phyloP scores from a whole-genome alignment of 2,329 filamentous ascomycete species.

The Fusarium tupiense region DNA sequence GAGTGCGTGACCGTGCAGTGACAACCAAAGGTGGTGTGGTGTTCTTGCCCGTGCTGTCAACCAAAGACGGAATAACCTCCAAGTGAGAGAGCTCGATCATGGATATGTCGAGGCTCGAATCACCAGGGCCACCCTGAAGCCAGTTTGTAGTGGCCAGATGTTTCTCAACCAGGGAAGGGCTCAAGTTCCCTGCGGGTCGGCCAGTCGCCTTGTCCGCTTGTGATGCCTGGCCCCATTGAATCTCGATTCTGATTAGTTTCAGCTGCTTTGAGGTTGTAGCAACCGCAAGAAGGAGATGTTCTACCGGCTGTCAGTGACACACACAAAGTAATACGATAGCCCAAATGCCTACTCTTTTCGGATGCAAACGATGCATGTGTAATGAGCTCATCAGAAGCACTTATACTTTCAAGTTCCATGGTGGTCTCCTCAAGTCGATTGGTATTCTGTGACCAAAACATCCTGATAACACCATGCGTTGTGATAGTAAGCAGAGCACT shows the following conservation, averaged over 20 bases:
- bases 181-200: slow-evolving; percentile 58
- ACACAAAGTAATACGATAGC: not conserved
- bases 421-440: slow-evolving; percentile 76
- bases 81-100: slow-evolving; percentile 77
- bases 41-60: slow-evolving; percentile 67
- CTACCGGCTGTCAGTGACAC: slow-evolving; percentile 47
- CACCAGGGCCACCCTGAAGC: slow-evolving; percentile 59
- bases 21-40: slow-evolving; percentile 71
- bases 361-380: slow-evolving; percentile 81
- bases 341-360: slow-evolving; percentile 70
- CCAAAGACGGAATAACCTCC: slow-evolving; percentile 74
- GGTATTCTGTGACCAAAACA: slow-evolving; percentile 82
- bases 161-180: slow-evolving; percentile 63
- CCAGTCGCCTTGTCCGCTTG: slow-evolving; percentile 65
- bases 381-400: slow-evolving; percentile 77
- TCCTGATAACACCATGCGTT: slow-evolving; percentile 74
- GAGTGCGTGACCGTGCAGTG: slow-evolving; percentile 73
- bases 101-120: slow-evolving; percentile 57
- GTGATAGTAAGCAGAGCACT: slow-evolving; percentile 82
- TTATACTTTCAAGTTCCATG: slow-evolving; percentile 78
- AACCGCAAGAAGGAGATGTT: slow-evolving; percentile 70
- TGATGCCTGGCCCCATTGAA: slow-evolving; percentile 71
- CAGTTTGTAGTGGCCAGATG: slow-evolving; percentile 68
- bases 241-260: slow-evolving; percentile 75
- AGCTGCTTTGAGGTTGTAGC: slow-evolving; percentile 77